Conservation (phyloP, 2,329 filamentous ascomycete genomes). For the Aspergillus sp. region DNA sequence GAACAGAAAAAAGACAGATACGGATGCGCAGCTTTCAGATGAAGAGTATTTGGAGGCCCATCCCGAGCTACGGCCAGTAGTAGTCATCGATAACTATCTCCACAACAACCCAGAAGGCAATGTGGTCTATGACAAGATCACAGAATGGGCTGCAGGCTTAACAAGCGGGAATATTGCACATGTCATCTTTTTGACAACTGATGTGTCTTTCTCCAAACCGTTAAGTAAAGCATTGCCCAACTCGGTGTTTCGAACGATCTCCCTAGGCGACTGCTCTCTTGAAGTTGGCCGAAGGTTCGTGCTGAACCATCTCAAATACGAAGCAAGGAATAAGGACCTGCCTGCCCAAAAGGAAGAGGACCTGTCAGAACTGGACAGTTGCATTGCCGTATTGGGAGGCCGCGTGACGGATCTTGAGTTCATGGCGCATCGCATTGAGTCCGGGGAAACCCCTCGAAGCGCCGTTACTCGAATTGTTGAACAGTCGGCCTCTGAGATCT, state of each 20-base stretch:
- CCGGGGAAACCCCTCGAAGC: slow-evolving; percentile 74
- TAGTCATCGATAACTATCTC: slow-evolving; percentile 89
- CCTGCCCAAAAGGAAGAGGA: slow-evolving; percentile 48
- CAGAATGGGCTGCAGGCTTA: slow-evolving; percentile 85
- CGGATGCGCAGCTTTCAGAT: slow-evolving; percentile 69
- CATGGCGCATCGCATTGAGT: slow-evolving; percentile 82
- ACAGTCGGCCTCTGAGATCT: slow-evolving; percentile 82
- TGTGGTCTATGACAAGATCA: slow-evolving; percentile 72
- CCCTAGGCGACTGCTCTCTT: slow-evolving; percentile 81
- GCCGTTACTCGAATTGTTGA: slow-evolving; percentile 87
- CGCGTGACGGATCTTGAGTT: slow-evolving; percentile 95
- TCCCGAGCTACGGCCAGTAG: slow-evolving; percentile 76
- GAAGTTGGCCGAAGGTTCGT: slow-evolving; percentile 88
- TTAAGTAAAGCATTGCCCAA: slow-evolving; percentile 85
- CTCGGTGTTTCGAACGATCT: slow-evolving; percentile 82
- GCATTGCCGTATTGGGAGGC: slow-evolving; percentile 80
- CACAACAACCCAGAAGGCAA: slow-evolving; percentile 70
- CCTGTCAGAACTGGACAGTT: slow-evolving; percentile 72
- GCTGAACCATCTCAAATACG: slow-evolving; percentile 69
- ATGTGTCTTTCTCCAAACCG: slow-evolving; percentile 84
- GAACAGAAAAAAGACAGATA: slow-evolving; percentile 68
- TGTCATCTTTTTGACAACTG: slow-evolving; percentile 89
- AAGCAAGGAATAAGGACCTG: slow-evolving; percentile 37
- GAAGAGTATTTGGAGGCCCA: slow-evolving; percentile 90
- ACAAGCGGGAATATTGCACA: slow-evolving; percentile 88